These are phyloP conservation scores for Zygnema cylindricum DNA, from an alignment of 139 green algal species.

Conservation along the genomic window DNA sequence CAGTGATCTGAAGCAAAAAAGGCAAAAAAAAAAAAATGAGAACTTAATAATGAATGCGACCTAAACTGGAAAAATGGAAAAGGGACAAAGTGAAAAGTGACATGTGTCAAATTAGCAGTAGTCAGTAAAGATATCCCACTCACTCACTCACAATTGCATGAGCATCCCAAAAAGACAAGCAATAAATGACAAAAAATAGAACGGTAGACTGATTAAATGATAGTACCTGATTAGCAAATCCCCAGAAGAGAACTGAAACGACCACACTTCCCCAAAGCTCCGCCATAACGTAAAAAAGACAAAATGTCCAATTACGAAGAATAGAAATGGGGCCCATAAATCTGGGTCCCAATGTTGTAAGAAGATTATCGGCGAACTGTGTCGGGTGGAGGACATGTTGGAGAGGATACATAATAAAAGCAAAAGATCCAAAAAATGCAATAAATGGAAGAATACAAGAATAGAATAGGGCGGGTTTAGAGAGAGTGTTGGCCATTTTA, in stretches of 20 bases:
- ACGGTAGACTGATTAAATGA: slow-evolving; percentile 19
- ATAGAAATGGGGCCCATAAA: slow-evolving; percentile 96
- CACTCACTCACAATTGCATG: too few species aligned
- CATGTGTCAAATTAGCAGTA: too few species aligned
- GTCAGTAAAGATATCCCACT: too few species aligned
- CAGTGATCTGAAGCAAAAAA: slow-evolving; percentile 85
- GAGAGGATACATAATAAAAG: slow-evolving; percentile 95
- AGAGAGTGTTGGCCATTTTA: slow-evolving; percentile 91
- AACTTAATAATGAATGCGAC: too few species aligned
- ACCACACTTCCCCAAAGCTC: slow-evolving; percentile 99
- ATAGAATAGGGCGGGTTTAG: slow-evolving; percentile 92
- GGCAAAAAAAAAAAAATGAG: too few species aligned
- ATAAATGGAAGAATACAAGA: slow-evolving; percentile 99
- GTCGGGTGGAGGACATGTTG: slow-evolving; percentile 89
- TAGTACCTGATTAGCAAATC: slow-evolving; percentile 90
- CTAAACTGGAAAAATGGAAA: too few species aligned
- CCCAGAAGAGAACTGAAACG: slow-evolving; percentile 99
- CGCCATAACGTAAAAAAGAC: slow-evolving; percentile 99
- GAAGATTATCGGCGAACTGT: slow-evolving; percentile 79
- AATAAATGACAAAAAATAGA: too few species aligned
- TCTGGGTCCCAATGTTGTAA: slow-evolving; percentile 76
- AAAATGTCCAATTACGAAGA: slow-evolving; percentile 98
- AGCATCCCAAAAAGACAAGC: too few species aligned
- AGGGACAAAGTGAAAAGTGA: too few species aligned
- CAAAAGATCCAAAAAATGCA: slow-evolving; percentile 94